Evolutionary conservation across 208 protist species (phyloP), one percentile per base, ranked within the genome.

Genomic region (Acanthamoeba lenticulata): DNA sequence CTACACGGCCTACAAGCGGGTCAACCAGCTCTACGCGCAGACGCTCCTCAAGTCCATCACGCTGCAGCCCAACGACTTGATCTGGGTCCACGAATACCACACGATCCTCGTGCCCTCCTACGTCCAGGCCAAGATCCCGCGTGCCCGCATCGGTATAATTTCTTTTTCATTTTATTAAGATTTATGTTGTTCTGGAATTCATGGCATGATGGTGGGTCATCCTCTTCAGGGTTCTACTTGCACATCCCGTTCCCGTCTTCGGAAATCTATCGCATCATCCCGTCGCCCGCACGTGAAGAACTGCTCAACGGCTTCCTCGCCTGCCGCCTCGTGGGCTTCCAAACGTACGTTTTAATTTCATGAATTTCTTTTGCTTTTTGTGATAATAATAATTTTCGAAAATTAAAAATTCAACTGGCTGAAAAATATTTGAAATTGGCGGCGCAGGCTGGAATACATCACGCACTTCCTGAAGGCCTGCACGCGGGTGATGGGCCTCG

Each of bases 221-320:
- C n/a, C n/a, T n/a, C n/a, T 29, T 19, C 69, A 79, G 69, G 95
- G 0, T 97, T 98, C 67, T 98, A 97, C 67, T 49, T 98, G 5
- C 96, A 98, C 95, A 97, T 93, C 24, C 97, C 97, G 1, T 98
- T 96, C 52, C 97, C 97, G 15, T 91, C 95, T 0, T 93, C 92
- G 1, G 97, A 98, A 42, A 89, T 98, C 40, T 98, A 95, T 83
- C 74, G 96, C 62, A 97, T 96, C 62, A 44, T 98, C 24, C 79
- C 79, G 17, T 88, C 79, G n/a, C 93, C 97, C 0, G 85, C 74
- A 5, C 52, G 97, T 34, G 55, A 90, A 13, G 92, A 97, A 57
- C 55, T 98, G 7, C 67, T 98, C 0, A 52, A 95, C 40, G 96
- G 96, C 11, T 52, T 98, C 44, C 93, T 98, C 34, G 92, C 89